Evolutionary conservation across 2,329 filamentous ascomycete species (phyloP).

Genomic region (Ophiostoma montium): DNA sequence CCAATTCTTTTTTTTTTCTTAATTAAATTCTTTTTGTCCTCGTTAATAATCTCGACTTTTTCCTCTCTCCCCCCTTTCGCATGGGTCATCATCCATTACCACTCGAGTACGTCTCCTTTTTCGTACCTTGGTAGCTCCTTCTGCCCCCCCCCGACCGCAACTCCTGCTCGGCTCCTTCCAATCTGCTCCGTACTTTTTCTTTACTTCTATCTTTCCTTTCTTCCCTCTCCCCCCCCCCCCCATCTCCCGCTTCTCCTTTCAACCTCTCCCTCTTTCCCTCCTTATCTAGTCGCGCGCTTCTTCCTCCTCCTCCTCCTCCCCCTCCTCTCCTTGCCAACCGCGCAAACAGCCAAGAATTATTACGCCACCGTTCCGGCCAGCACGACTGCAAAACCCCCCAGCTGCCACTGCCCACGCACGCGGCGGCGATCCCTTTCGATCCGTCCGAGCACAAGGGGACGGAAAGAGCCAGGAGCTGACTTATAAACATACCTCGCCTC

Average conservation of each 20-base stretch:
- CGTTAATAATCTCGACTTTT: not conserved
- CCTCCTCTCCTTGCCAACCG: not conserved
- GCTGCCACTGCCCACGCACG: not conserved
- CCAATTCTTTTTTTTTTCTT: not conserved
- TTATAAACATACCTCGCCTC: not conserved
- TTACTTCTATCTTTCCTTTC: not conserved
- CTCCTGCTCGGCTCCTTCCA: too few relatives aligned
- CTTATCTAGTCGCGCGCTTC: not conserved
- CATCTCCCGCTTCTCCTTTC: not conserved
- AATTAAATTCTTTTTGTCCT: not conserved
- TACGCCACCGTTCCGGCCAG: not conserved
- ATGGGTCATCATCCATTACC: conserved; percentile 1
- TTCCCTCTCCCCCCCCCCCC: not conserved
- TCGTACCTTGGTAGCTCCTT: not conserved
- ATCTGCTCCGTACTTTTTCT: not conserved
- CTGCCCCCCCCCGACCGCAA: too few relatives aligned
- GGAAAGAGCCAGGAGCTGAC: not conserved
- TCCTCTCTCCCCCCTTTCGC: not conserved
- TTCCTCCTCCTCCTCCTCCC: not conserved
- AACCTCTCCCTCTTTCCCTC: not conserved
- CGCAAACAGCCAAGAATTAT: not conserved
- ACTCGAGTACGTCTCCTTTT: not conserved
- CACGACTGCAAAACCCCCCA: not conserved
- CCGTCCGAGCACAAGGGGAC: not conserved
- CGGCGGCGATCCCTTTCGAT: not conserved